A percentile compares a stretch with the other conserved stretches of the same genome.
These are phyloP conservation scores for Candida ipomoeae DNA, from an alignment of 805 yeast genomes.

Conservation along the genomic window DNA sequence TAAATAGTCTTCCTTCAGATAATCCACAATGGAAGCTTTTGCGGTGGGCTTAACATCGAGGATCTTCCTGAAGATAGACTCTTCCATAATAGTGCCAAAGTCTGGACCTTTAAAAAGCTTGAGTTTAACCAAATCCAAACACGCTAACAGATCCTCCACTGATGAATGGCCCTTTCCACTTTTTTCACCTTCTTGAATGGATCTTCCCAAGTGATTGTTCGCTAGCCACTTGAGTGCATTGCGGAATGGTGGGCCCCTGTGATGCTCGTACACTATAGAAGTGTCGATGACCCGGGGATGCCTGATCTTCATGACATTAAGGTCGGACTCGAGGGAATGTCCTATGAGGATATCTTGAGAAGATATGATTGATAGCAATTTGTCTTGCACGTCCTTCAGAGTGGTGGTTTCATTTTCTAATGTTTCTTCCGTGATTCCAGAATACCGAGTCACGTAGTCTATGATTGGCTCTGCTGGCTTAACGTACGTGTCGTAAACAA, in stretches of 20 bases:
- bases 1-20: constrained; percentile 20
- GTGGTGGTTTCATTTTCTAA: constrained; percentile 61
- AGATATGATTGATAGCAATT: constrained; percentile 46
- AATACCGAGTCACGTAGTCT: constrained; percentile 77
- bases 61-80: constrained; percentile 9
- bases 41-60: constrained; percentile 5
- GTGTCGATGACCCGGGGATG: constrained; percentile 84
- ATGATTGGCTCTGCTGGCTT: constrained; percentile 70
- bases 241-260: constrained; percentile 76
- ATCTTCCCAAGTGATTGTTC: constrained; percentile 46
- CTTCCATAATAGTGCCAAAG: constrained; percentile 47
- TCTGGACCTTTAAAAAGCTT: constrained; percentile 64
- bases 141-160: constrained; percentile 76
- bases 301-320: constrained; percentile 61
- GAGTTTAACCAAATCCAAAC: constrained; percentile 69
- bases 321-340: constrained; percentile 84
- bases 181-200: constrained; percentile 61
- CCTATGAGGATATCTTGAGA: constrained; percentile 71
- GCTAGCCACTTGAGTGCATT: constrained; percentile 77
- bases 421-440: constrained; percentile 79
- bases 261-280: constrained; percentile 68
- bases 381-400: constrained; percentile 60
- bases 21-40: constrained; percentile 27
- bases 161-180: constrained; percentile 73
- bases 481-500: constrained; percentile 69